Evolutionary conservation across 2,329 filamentous ascomycete species (phyloP), one percentile per base, ranked within the genome.

Genomic region (Venturia pyrina): DNA sequence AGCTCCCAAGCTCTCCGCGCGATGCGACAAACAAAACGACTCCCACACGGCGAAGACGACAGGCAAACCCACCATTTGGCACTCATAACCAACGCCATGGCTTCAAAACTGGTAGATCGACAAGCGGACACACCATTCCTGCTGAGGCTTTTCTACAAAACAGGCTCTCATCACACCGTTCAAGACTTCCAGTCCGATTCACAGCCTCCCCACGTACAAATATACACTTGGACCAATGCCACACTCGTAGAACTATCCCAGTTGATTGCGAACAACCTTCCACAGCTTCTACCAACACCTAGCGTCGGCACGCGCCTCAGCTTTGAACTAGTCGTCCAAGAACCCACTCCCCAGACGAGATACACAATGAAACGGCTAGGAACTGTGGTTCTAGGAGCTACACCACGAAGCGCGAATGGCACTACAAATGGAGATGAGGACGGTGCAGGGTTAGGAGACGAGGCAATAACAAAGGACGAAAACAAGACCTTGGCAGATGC

Each of bases 271-370:
- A 84, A 85, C 63, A 83, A 88, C 0, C 81, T 90, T 1, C 89
- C 90, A 0, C 60, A 68, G 40, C 78, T 91, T 24, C 83, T 96
- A 2, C 91, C 92, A 0, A 80, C 83, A 46, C 90, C 90, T 0
- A 85, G 88, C 7, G 83, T 92, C 50, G 93, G 93, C 68, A 93
- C 92, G 10, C 87, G 93, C 65, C 82, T 97, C n/a, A 87, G 86
- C 68, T 98, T 95, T 78, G 89, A 93, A 61, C 84, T 96, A 21
- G 86, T 97, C 96, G 89, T 74, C 89, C 90, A 1, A 91, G 96
- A 75, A 85, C 89, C 32, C 77, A 81, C 63, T 76, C 76, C 57
- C 75, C 80, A 73, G 4, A 69, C 75, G 71, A 84, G 88, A 41
- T 96, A 89, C 77, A 82, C 89, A 19, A 86, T 86, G 28, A 92